Conservation (phyloP, 2,329 filamentous ascomycete species). For the Xylariaceae sp. region DNA sequence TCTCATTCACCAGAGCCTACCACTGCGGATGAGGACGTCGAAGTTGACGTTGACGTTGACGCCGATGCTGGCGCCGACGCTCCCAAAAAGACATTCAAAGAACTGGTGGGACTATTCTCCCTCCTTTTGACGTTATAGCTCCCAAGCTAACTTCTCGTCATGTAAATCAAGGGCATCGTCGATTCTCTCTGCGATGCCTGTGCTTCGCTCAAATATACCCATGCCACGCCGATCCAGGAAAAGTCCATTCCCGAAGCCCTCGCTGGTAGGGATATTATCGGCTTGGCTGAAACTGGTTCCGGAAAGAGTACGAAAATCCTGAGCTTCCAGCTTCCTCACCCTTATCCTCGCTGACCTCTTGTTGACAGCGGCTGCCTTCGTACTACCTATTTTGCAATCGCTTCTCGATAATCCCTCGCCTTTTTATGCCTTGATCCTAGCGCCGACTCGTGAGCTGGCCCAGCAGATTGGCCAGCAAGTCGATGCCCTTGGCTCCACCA, state of each 20-base stretch:
- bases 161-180: slow-evolving; percentile 59
- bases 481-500: slow-evolving; percentile 79
- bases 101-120: slow-evolving; percentile 55
- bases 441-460: slow-evolving; percentile 88
- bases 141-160: background rate
- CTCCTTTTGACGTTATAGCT: background rate
- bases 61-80: slow-evolving; percentile 21
- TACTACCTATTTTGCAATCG: slow-evolving; percentile 83
- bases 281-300: slow-evolving; percentile 88
- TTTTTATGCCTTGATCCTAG: slow-evolving; percentile 82
- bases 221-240: slow-evolving; percentile 82
- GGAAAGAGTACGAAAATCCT: slow-evolving; percentile 54
- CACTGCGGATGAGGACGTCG: slow-evolving; percentile 14
- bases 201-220: slow-evolving; percentile 71
- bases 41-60: too few species aligned
- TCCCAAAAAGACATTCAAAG: slow-evolving; percentile 57
- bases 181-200: slow-evolving; percentile 88
- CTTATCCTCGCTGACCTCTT: background rate
- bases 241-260: slow-evolving; percentile 79
- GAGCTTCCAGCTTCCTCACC: background rate
- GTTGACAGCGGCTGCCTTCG: slow-evolving; percentile 72
- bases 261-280: slow-evolving; percentile 79
- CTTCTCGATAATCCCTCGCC: slow-evolving; percentile 83
- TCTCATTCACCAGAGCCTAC: slow-evolving; percentile 19
- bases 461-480: slow-evolving; percentile 86